Evolutionary conservation across 2,329 filamentous ascomycete species (phyloP), one percentile per base, ranked within the genome.

Genomic region (Hymenoscyphus occultus): DNA sequence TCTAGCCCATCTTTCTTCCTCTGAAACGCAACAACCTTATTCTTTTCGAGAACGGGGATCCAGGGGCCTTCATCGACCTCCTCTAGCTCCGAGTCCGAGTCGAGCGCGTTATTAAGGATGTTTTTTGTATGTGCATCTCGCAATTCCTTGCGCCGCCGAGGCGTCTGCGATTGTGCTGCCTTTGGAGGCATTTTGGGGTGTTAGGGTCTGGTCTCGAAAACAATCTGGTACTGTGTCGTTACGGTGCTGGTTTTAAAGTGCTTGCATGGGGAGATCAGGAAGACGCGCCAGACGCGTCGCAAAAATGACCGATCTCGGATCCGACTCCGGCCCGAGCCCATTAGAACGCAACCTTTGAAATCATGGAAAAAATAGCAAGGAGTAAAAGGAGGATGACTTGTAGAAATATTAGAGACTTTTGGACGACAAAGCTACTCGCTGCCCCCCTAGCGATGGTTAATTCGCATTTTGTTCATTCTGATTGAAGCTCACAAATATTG

Each of bases 1-100:
- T 90, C 84, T 69, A 97, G 97, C 13, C 77, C 81, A 31, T 93
- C 93, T 83, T 93, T 93, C 32, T 59, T 71, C 51, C 64, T 63
- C 59, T 86, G 86, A 22, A 94, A 95, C 3, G 92, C 95, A 51
- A 95, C 77, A 56, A 97, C 96, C 64, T 79, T 82, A 31, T 78
- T 72, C 16, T 65, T 64, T 62, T 81, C 82, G 77, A 94, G 93
- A 56, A 94, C 84, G 90, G 90, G 94, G 78, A 92, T 84, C 91
- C 91, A 95, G 0, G 88, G 85, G 57, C 84, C 79, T 60, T 91
- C 87, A 42, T 84, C 81, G 76, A 90, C 64, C 10, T 62, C 42
- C 3, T 65, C 58, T 6, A 61, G 13, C 16, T 54, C 48, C 7
- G 32, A 42, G 19, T 61, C 58, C 6, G 65, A 12, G 22, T 51